Evolutionary conservation across 2,329 filamentous ascomycete species (phyloP), one percentile per base, ranked within the genome.

Genomic region (Blastomyces parvus): DNA sequence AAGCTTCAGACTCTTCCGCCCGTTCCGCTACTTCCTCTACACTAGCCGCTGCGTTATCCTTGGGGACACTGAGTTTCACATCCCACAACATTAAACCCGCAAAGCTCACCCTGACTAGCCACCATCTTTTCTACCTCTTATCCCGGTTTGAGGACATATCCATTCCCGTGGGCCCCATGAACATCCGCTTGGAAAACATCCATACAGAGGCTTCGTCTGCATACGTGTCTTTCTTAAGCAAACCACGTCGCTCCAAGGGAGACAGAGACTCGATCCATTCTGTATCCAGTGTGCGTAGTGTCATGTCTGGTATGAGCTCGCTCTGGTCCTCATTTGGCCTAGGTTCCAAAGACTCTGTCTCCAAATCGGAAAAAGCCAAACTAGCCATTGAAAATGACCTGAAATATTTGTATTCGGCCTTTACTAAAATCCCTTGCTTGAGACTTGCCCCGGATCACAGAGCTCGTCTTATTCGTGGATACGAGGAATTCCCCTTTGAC

Each of bases 401-500:
- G 69, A 97, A 93, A 75, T 97, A 99, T 74, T 82, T 99, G 42
- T 99, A 97, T 79, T 97, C 94, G 52, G 91, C 94, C 63, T 99
- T 97, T 74, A 99, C 94, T 72, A 99, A 97, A 79, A 96, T 99
- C 53, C 94, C 94, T 0, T 96, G 90, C 72, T 81, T 99, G 66
- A 87, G 88, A 67, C 81, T 99, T 62, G 87, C 92, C 36, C 92
- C 92, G n/a, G 94, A 99, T 76, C 92, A 91, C 80, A 89, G 91
- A 68, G 92, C 93, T 59, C 87, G 89, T 61, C 81, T 97, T 65
- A 97, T 99, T 69, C 85, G 88, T 68, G 93, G 93, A 36, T 97
- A 94, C 73, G 94, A 99, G 76, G 93, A 97, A 76, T 99, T 97
- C 69, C 94, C 94, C 2, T 97, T 97, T 75, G 94, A 99, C 76